Percentiles rank a stretch among this genome's conserved stretches.
Conservation (phyloP, 2,329 filamentous ascomycete species). For the Exophiala sp. region DNA sequence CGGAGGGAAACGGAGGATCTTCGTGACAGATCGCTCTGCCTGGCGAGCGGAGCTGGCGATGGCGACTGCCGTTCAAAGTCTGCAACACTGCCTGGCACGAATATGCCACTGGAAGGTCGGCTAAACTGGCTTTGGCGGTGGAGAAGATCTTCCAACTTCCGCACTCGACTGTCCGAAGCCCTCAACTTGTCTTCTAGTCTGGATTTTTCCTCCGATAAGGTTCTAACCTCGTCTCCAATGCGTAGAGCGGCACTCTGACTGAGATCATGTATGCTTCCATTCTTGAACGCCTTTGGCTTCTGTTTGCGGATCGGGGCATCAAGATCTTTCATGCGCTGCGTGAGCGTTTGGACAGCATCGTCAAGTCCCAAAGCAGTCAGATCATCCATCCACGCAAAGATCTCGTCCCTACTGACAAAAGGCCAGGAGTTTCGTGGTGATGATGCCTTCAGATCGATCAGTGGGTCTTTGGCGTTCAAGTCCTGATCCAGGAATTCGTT, state of each 20-base stretch:
- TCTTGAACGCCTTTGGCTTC: slow-evolving; percentile 83
- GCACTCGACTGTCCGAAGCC: slow-evolving; percentile 82
- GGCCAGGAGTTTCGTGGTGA: slow-evolving; percentile 80
- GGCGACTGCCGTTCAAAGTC: slow-evolving; percentile 32
- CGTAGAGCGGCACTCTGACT: slow-evolving; percentile 81
- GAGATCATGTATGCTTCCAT: slow-evolving; percentile 89
- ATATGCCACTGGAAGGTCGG: slow-evolving; percentile 49
- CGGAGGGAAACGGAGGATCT: slow-evolving; percentile 57
- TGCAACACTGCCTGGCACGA: slow-evolving; percentile 38
- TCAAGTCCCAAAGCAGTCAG: slow-evolving; percentile 62
- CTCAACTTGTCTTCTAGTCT: slow-evolving; percentile 67
- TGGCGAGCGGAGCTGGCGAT: slow-evolving; percentile 35
- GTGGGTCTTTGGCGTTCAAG: slow-evolving; percentile 44
- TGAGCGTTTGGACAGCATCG: slow-evolving; percentile 63
- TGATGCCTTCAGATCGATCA: slow-evolving; percentile 77
- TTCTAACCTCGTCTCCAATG: slow-evolving; percentile 71
- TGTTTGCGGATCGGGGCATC: slow-evolving; percentile 79
- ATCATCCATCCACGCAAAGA: slow-evolving; percentile 65
- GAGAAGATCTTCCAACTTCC: slow-evolving; percentile 83
- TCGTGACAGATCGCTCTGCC: slow-evolving; percentile 45
- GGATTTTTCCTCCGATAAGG: slow-evolving; percentile 74
- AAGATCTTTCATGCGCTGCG: slow-evolving; percentile 70
- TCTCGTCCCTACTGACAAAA: slow-evolving; percentile 63
- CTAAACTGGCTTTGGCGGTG: slow-evolving; percentile 67
- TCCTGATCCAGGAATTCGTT: slow-evolving; percentile 27